Evolutionary conservation across 371 early-diverging fungal species (phyloP), one percentile per base, ranked within the genome.

Genomic region (Circinella umbellata): DNA sequence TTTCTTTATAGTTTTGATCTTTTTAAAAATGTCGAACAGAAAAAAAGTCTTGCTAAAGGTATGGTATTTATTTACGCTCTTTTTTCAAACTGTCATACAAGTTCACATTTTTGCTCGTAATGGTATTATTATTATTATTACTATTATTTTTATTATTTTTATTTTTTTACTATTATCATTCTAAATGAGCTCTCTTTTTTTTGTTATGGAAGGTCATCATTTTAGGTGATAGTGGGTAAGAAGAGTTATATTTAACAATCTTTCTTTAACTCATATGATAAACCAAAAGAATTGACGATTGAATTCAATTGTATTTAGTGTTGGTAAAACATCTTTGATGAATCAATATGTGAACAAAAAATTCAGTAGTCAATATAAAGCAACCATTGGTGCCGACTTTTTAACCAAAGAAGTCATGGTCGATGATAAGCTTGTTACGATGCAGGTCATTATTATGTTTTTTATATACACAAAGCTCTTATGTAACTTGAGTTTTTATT

Each of bases 341-440:
- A 97, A 99, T 87, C 98, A 98, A 83, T 99, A 97, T 90, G 97
- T 99, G 65, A 97, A 96, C 83, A 94, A 94, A 66, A 96, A 95
- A 80, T 99, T 99, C 87, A 94, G 91, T 76, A 95, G 91, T 76
- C 98, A 98, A 82, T 99, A 99, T 89, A 98, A 99, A 81, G 99
- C 99, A 46, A 99, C 99, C 63, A 99, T 99, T 73, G 99, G 99
- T n/a, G 99, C 99, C 47, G 98, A 99, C 79, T 99, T 99, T 77
- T 88, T 99, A 78, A 98, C 99, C 71, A 99, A 99, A 77, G 98
- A 98, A 79, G 93, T 98, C 20, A 80, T 91, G 66, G 92, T 96
- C 34, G 95, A 95, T 73, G 95, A 95, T 73, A 87, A 91, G 38
- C 76, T 91, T 36, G 94, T 95, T 34, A 97, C 95, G 34, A 93